Conservation (phyloP, 495 filamentous ascomycete species). For the Hypoxylon fuscum region DNA sequence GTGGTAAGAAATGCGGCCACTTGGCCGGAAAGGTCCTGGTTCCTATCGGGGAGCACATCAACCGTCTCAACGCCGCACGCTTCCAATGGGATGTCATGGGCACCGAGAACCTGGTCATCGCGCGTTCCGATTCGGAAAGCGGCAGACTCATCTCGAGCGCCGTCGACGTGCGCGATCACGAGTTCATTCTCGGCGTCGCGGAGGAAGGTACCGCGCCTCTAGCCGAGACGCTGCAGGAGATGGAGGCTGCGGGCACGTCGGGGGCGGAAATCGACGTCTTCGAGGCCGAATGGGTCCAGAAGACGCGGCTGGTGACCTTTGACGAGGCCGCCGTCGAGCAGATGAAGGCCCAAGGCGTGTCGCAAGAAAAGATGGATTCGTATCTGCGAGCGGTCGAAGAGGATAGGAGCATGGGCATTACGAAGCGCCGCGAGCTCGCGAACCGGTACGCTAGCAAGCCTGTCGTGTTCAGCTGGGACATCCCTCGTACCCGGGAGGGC, state of each 20-base stretch:
- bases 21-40: slow-evolving; percentile 96
- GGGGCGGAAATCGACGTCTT: slow-evolving; percentile 83
- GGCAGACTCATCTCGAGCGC: slow-evolving; percentile 89
- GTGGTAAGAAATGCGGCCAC: slow-evolving; percentile 98
- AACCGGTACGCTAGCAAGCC: slow-evolving; percentile 66
- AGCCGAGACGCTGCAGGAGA: slow-evolving; percentile 86
- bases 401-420: slow-evolving; percentile 77
- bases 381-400: slow-evolving; percentile 69
- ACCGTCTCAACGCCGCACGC: slow-evolving; percentile 86
- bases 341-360: slow-evolving; percentile 68
- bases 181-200: slow-evolving; percentile 90
- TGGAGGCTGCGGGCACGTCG: slow-evolving; percentile 81
- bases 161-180: slow-evolving; percentile 92
- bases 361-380: slow-evolving; percentile 66
- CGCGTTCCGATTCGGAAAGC: slow-evolving; percentile 93
- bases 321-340: slow-evolving; percentile 88
- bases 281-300: slow-evolving; percentile 90
- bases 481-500: slow-evolving; percentile 91
- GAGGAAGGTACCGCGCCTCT: slow-evolving; percentile 76
- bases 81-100: slow-evolving; percentile 99
- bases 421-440: slow-evolving; percentile 76
- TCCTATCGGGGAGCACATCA: slow-evolving; percentile 94
- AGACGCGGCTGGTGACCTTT: slow-evolving; percentile 85
- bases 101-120: slow-evolving; percentile 90
- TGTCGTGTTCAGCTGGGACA: slow-evolving; percentile 87